phyloP scores from a whole-genome alignment of 1,284 basidiomycete genomes.

The Trametes pubescens region DNA sequence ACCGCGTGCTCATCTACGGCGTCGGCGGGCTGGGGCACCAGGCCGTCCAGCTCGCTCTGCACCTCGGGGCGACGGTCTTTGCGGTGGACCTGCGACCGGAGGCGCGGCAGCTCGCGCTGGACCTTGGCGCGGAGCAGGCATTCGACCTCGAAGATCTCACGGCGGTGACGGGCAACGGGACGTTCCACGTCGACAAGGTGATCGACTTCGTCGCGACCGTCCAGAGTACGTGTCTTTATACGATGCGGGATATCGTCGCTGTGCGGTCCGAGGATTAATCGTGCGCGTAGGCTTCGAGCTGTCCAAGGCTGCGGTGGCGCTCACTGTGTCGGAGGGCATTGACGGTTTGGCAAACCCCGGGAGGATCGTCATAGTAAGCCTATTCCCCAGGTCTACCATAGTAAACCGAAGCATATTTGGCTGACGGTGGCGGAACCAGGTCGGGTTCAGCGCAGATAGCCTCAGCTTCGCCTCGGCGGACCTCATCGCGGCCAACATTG shows the following conservation, averaged over 20 bases:
- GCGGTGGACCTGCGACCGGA: constrained; percentile 16
- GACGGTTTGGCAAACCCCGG: background rate
- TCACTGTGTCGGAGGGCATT: background rate
- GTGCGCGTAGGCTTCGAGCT: constrained; percentile 8
- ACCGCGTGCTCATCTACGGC: constrained; percentile 24
- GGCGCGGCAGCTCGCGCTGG: background rate
- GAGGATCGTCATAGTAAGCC: constrained; percentile 16
- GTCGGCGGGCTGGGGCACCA: constrained; percentile 26
- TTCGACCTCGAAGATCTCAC: constrained; percentile 11
- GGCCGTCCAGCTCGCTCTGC: constrained; percentile 23
- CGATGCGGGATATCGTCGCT: no score
- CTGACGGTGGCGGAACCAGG: background rate
- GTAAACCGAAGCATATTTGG: no score
- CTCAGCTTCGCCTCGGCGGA: constrained; percentile 20
- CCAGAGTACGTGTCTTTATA: constrained; percentile 12
- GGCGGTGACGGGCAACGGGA: constrained; percentile 1
- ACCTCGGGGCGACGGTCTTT: constrained; percentile 23
- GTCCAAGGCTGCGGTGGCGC: constrained; percentile 7
- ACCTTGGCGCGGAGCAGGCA: constrained; percentile 5
- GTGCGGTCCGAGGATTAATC: no score
- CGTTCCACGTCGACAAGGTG: constrained; percentile 17
- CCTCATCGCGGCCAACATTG: constrained; percentile 6
- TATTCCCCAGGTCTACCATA: no score
- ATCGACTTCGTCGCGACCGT: constrained; percentile 14
- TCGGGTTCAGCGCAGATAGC: constrained; percentile 14